Evolutionary conservation across 768 basidiomycete genomes (phyloP).

Genomic region (Galerina sulciceps): DNA sequence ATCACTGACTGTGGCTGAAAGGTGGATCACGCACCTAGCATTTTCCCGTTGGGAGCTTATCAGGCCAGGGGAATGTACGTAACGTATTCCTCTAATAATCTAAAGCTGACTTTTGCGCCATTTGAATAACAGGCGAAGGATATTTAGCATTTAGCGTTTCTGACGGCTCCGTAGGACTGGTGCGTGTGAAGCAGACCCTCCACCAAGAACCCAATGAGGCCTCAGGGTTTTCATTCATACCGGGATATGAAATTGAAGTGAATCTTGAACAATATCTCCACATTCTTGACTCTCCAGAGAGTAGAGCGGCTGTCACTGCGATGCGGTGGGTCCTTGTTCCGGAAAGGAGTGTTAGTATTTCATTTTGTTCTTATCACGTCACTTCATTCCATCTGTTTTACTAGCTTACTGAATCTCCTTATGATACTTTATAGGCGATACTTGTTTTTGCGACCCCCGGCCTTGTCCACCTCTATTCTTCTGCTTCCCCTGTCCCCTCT

Average conservation of each 20-base stretch:
- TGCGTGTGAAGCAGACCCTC: slow-evolving; percentile 56
- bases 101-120: background rate
- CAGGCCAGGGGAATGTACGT: slow-evolving; percentile 42
- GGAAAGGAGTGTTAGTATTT: slow-evolving; percentile 39
- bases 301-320: slow-evolving; percentile 51
- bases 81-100: background rate
- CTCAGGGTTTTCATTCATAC: slow-evolving; percentile 28
- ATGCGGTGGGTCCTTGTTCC: slow-evolving; percentile 58
- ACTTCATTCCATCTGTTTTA: no score
- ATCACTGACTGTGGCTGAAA: slow-evolving; percentile 48
- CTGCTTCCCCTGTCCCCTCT: slow-evolving; percentile 10
- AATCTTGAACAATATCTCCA: slow-evolving; percentile 30
- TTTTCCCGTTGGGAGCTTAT: slow-evolving; percentile 59
- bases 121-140: slow-evolving; percentile 49
- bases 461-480: slow-evolving; percentile 59
- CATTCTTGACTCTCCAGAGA: slow-evolving; percentile 34
- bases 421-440: slow-evolving; percentile 29
- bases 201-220: slow-evolving; percentile 19
- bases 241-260: slow-evolving; percentile 38
- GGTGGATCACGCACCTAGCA: slow-evolving; percentile 68
- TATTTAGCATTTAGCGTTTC: slow-evolving; percentile 61
- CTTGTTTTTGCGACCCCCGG: slow-evolving; percentile 68
- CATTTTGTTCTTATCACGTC: background rate
- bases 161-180: slow-evolving; percentile 60
- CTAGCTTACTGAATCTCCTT: background rate